Evolutionary conservation across 75 land plant species (phyloP).

Genomic region (Pinus albicaulis): DNA sequence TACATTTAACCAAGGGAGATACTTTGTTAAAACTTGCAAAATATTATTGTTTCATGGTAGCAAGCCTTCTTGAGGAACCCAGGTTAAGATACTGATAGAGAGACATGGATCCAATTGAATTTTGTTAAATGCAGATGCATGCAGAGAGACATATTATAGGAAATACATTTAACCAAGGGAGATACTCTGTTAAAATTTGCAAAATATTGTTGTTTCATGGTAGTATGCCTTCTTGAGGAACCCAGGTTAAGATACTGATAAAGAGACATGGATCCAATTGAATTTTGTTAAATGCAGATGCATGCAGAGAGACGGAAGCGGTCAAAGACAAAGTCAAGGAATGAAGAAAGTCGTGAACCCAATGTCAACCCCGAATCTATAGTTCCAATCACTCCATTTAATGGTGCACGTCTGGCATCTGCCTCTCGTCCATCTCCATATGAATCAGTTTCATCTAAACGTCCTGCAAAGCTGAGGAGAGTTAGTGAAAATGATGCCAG

Average conservation of each 20-base stretch:
- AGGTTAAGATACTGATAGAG: too few species aligned
- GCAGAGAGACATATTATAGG: constrained; percentile 12
- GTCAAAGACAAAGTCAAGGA: constrained; percentile 11
- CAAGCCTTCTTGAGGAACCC: too few species aligned
- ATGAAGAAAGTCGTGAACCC: constrained; percentile 33
- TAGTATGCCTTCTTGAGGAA: too few species aligned
- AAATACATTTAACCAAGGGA: too few species aligned
- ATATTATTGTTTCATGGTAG: too few species aligned
- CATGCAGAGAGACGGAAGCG: constrained; percentile 38
- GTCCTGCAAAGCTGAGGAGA: constrained; percentile 4
- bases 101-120: not conserved
- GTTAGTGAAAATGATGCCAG: constrained; percentile 1
- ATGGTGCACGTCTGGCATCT: constrained; percentile 27
- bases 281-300: constrained; percentile 23
- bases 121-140: constrained; percentile 33
- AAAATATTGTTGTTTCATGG: too few species aligned
- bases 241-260: too few species aligned
- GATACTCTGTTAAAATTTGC: too few species aligned
- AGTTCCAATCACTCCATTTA: constrained; percentile 26
- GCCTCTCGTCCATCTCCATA: constrained; percentile 38
- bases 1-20: too few species aligned
- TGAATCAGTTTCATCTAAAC: constrained; percentile 3
- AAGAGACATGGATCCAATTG: not conserved
- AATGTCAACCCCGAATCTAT: constrained; percentile 29
- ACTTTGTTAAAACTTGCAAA: too few species aligned